Base-by-base conservation (phyloP, 2,329 filamentous ascomycete species). In the Paracoccidioides brasiliensis region DNA sequence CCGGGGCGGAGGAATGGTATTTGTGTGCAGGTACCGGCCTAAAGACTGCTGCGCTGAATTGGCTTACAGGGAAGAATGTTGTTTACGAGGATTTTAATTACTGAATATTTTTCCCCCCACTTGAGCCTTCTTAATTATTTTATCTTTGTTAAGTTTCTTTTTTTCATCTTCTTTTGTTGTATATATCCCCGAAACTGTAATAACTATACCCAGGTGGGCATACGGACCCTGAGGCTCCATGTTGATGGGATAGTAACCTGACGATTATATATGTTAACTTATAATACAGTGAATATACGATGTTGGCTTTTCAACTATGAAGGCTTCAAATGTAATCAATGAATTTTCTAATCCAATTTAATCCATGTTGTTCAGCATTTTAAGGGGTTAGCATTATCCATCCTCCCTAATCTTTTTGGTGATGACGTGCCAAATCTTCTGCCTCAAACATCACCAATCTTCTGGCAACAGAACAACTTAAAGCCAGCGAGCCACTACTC, bases 71-170 rank as follows among this genome's bases (percentile, higher is more conserved):
- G 0, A 79, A 81, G 62, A 72, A 75, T 38, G 70, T 83, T 41
- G 70, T 76, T 1, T 79, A 74, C 69, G 82, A 84, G 66, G 80
- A 81, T 62, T 85, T 85, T 67, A 74, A 75, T 38, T 84, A 84
- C 63, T 84, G 59, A 71, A 4, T 14, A 12, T 30, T 41, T 15
- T 14, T n/a, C 32, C 10, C 15, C 10, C 22, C 7, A 40, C 5
- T 8, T 44, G 5, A 15, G 32, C 7, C 38, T 41, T 28, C 6
- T 22, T 35, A 12, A 41, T 41, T 9, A 35, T 12, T 48, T 51
- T 48, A 22, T 28, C 32, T 51, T 38, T 9, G 15, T 32, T 28
- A 43, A 32, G 38, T 40, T 38, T 42, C 14, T 44, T 30, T 28
- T 15, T 28, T 6, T 44, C 30, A 2, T 12, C 1, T 12, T 8